Base-by-base conservation (phyloP, 768 basidiomycete species). In the Pleurotus sapidus region DNA sequence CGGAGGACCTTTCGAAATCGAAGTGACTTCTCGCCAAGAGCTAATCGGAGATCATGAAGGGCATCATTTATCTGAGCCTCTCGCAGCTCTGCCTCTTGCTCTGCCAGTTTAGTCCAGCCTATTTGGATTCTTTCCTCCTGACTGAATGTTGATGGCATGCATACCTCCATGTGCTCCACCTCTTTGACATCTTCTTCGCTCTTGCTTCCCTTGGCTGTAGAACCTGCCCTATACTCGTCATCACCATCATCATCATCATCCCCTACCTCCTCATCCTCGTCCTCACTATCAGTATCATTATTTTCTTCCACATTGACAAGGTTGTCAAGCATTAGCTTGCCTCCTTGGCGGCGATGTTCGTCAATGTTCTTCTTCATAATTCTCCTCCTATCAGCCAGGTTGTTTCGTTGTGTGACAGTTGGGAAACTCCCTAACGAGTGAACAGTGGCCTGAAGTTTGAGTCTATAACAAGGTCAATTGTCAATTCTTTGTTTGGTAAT, bases 21-120 rank as follows among this genome's bases (percentile, higher is more conserved):
- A 23, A 50, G 43, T 11, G 60, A 51, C 34, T 49, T 59, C 8
- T 51, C 46, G 4, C 51, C 37, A 12, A 61, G 43, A 12, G 27
- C 56, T 4, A 34, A 6, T 3, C 65, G 61, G 8, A 68, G 49
- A 12, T 66, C 60, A 23, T 66, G 40, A 1, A 68, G 57, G 14
- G 63, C 48, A 20, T 63, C 65, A 12, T 40, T 37, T 5, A 56
- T 56, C 34, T 66, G 64, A 0, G 51, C 65, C 20, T 61, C n/a
- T 0, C 62, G 60, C 6, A 68, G 51, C 24, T 53, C 17, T 20
- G 49, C 58, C 47, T 68, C 67, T 15, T 50, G 50, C 49, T 18
- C 60, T 57, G n/a, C 62, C 37, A n/a, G 46, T 27, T 45, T 60
- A 40, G n/a, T 54, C 23, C 4, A 54, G 58, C 61, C 61, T 60